Evolutionary conservation across 192 early-diverging fungal genomes (phyloP).

Genomic region (Mycoemilia scoparia): DNA sequence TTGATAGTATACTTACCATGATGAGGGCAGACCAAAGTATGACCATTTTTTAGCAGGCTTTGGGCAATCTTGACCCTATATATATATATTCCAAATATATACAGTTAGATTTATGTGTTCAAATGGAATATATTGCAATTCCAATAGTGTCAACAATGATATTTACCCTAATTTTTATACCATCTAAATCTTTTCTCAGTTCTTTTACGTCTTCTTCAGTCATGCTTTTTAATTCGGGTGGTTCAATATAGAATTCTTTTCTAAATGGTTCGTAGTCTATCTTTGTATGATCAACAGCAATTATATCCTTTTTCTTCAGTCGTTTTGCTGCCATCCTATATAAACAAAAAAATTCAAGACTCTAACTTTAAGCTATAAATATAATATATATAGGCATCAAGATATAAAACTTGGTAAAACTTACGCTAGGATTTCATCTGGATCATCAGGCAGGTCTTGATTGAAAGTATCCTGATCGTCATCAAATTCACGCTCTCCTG

Average conservation of each 20-base stretch:
- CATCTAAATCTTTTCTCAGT: conserved; percentile 69
- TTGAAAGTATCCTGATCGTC: conserved; percentile 30
- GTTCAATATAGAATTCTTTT: conserved; percentile 92
- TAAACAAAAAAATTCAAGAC: conserved; percentile 2
- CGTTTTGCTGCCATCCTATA: conserved; percentile 56
- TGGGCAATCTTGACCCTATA: conserved; percentile 66
- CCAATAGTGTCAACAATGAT: background rate
- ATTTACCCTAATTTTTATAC: conserved; percentile 86
- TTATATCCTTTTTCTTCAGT: conserved; percentile 80
- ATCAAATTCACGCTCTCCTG: conserved; percentile 19
- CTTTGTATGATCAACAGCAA: conserved; percentile 66
- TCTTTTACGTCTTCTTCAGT: conserved; percentile 69
- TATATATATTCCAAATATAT: no score
- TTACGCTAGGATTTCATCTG: conserved; percentile 52
- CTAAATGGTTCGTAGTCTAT: conserved; percentile 74
- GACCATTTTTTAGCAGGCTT: conserved; percentile 92
- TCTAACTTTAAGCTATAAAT: background rate
- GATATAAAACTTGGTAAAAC: conserved; percentile 2
- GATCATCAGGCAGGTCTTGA: conserved; percentile 22
- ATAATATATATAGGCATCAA: background rate
- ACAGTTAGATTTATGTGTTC: no score
- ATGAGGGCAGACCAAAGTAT: conserved; percentile 81
- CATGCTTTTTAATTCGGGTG: conserved; percentile 67
- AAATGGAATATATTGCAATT: background rate
- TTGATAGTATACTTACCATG: conserved; percentile 18